Evolutionary conservation across 2,329 filamentous ascomycete genomes (phyloP), one percentile per base, ranked within the genome.

Genomic region (Neofusicoccum kwambonambiense): DNA sequence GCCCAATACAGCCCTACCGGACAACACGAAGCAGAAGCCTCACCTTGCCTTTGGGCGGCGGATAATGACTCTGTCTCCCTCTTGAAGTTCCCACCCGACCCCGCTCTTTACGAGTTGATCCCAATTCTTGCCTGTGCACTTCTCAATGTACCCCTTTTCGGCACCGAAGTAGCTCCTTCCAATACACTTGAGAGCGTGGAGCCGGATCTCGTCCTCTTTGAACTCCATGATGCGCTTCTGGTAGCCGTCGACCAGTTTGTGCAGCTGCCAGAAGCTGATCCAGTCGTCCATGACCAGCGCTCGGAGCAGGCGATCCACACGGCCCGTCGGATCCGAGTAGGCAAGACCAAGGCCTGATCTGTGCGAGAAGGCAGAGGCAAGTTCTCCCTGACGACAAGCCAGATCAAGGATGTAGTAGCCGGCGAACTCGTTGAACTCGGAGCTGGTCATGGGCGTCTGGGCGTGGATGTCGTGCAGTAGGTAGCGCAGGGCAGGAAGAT

Each of bases 361-460:
- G 64, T 93, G 84, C 7, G 76, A 76, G 75, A 90, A 90, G 1
- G 94, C 95, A 63, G 89, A 87, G 1, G 85, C 83, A 31, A 96
- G 79, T 69, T 96, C 87, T 12, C 86, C 84, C 69, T 93, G 88
- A 27, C 95, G 88, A 74, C 95, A 98, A 5, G 93, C 93, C 45
- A 93, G 86, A 78, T 99, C 95, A 31, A 99, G 85, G 56, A 97
- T 87, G 31, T 92, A 83, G 72, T 97, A 96, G 37, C 87, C 86
- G 2, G 88, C 86, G 60, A 96, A 90, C 71, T 98, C 95, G 56
- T 89, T 86, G 3, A 92, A 78, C 73, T 97, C 93, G 5, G 89
- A 82, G 2, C 83, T 80, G 0, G 90, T 87, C 19, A 98, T 85
- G 3, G 89, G 88, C 57, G 88, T 86, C 2, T 82, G 76, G 0